Evolutionary conservation across 2,329 filamentous ascomycete genomes (phyloP), one percentile per base, ranked within the genome.

Genomic region (Fonsecaea pugnacius): DNA sequence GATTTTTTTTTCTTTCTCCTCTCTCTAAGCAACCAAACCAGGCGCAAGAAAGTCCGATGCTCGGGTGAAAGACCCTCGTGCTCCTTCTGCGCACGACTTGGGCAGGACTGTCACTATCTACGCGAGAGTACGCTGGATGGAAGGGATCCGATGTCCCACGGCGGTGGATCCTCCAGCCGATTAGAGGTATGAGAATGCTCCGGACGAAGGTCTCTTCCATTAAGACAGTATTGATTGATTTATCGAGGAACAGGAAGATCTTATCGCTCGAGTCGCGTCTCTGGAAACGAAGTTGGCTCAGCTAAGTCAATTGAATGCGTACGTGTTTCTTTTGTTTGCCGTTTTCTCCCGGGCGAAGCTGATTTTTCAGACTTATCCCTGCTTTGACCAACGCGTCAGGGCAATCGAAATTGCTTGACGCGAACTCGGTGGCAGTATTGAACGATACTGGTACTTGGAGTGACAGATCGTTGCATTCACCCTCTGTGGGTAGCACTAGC

Each of bases 21-120:
- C 33, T 12, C 18, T n/a, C 12, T 32, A 57, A 46, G 14, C 10
- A 16, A 54, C 30, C 18, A 4, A 4, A 46, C 40, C 40, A 46
- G 51, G 8, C 27, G 27, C 27, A 54, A 54, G 30, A 54, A 54
- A 32, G 18, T 32, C 7, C 18, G 51, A 33, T 54, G 51, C 30
- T 54, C 51, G n/a, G 51, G 51, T 32, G 51, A 54, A 54, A 54
- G 30, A 14, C 51, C 51, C n/a, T 24, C 30, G 8, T 54, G 51
- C 51, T 24, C 51, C n/a, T 54, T 54, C 51, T 54, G 51, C 30
- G 30, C 51, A 24, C 21, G 51, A 10, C 51, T 54, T 30, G 14
- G 32, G 21, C 51, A 54, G 51, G 30, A 32, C 21, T 54, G 27
- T 30, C 27, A 30, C 27, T 30, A 30, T 30, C 27, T 30, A 30